These are phyloP conservation scores for Rachicladosporium sp. DNA, from an alignment of 2,329 filamentous ascomycete genomes.

Conservation along the genomic window DNA sequence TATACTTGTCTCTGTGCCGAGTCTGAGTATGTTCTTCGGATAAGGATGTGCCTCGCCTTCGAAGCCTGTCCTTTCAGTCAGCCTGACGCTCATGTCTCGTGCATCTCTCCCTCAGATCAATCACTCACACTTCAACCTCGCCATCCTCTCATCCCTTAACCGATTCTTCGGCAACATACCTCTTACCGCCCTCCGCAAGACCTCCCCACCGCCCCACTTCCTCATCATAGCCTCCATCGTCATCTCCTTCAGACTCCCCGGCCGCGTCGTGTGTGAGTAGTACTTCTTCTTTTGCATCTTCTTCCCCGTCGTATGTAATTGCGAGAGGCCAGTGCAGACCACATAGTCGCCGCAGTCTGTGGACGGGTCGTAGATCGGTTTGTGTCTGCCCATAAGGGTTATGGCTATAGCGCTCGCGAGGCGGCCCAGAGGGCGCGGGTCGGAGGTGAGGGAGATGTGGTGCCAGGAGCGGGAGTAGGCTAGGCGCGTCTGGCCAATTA, in stretches of 20 bases:
- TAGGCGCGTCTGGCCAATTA: slow-evolving; percentile 60
- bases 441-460: slow-evolving; percentile 60
- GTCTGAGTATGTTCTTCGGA: slow-evolving; percentile 70
- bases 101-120: not conserved
- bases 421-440: slow-evolving; percentile 69
- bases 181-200: slow-evolving; percentile 79
- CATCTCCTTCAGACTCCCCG: slow-evolving; percentile 73
- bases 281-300: slow-evolving; percentile 93
- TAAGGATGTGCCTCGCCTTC: slow-evolving; percentile 90
- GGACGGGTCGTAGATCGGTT: slow-evolving; percentile 92
- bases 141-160: slow-evolving; percentile 74
- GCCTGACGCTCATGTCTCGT: too few species aligned
- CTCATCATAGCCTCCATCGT: slow-evolving; percentile 92
- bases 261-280: slow-evolving; percentile 85
- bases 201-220: slow-evolving; percentile 87
- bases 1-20: slow-evolving; percentile 30
- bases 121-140: slow-evolving; percentile 61
- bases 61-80: slow-evolving; percentile 47
- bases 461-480: slow-evolving; percentile 97
- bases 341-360: slow-evolving; percentile 99
- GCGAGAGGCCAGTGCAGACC: slow-evolving; percentile 78
- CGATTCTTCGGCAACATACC: slow-evolving; percentile 98
- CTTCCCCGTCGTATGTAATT: slow-evolving; percentile 77
- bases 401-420: slow-evolving; percentile 78
- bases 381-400: slow-evolving; percentile 95